These are phyloP conservation scores for Rhodotorula sphaerocarpa DNA, from an alignment of 768 basidiomycete genomes.

Conservation along the genomic window DNA sequence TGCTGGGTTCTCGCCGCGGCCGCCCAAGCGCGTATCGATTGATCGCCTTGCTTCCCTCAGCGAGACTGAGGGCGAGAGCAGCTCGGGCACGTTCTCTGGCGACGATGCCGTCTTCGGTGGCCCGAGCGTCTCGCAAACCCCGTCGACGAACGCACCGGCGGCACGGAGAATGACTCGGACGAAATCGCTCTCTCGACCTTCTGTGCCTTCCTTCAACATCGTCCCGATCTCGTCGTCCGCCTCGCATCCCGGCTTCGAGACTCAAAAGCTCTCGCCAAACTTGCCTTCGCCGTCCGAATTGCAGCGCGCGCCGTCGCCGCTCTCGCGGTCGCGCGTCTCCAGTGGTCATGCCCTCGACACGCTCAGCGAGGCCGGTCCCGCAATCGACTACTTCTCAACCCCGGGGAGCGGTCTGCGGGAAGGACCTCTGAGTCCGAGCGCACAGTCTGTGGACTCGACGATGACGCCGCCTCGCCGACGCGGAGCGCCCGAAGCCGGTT, in stretches of 20 bases:
- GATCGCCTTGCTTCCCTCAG: slow-evolving; percentile 16
- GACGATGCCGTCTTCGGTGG: slow-evolving; percentile 31
- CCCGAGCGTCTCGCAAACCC: not conserved
- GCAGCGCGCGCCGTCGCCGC: not conserved
- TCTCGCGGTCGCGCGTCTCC: slow-evolving; percentile 2
- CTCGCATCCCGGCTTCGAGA: slow-evolving; percentile 31
- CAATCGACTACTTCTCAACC: slow-evolving; percentile 29
- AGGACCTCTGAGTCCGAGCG: not conserved
- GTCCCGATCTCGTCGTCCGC: slow-evolving; percentile 22
- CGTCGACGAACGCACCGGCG: not conserved
- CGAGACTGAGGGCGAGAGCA: slow-evolving; percentile 15
- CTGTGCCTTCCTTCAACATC: slow-evolving; percentile 26
- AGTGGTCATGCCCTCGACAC: not conserved
- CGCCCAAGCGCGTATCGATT: slow-evolving; percentile 31
- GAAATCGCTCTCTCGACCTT: slow-evolving; percentile 26
- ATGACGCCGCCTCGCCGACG: slow-evolving; percentile 15
- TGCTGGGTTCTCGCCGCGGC: slow-evolving; percentile 1
- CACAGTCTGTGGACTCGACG: not conserved
- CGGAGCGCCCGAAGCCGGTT: not conserved
- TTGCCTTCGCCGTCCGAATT: not conserved
- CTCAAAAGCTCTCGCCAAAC: slow-evolving; percentile 22
- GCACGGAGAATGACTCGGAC: slow-evolving; percentile 16
- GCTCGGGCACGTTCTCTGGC: slow-evolving; percentile 1
- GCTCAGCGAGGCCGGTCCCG: slow-evolving; percentile 13
- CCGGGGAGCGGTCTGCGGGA: slow-evolving; percentile 15